Percentiles rank a stretch among this genome's conserved stretches.
Conservation (phyloP, 2,329 filamentous ascomycete genomes). For the Fusarium sp. region DNA sequence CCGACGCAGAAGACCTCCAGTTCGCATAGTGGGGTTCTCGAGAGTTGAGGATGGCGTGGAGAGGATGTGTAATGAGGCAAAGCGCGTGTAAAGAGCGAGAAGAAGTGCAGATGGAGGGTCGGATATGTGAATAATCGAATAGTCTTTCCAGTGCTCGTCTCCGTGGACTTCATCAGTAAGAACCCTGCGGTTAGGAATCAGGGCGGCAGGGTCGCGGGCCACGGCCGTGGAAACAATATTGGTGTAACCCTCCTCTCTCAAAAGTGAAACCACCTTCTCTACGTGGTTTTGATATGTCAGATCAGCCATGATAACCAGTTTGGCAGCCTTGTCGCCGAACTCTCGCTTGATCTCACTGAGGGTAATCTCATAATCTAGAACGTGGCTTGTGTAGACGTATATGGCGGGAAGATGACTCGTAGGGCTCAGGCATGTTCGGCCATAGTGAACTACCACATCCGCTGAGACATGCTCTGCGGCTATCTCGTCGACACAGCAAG, state of each 20-base stretch:
- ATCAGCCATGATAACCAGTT: constrained; percentile 87
- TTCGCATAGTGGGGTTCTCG: constrained; percentile 59
- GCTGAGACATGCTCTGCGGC: constrained; percentile 94
- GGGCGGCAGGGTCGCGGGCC: constrained; percentile 80
- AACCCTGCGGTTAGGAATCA: constrained; percentile 85
- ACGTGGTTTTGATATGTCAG: constrained; percentile 87
- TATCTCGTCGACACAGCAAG: constrained; percentile 97
- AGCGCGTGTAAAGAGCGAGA: constrained; percentile 86
- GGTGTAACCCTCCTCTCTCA: constrained; percentile 75
- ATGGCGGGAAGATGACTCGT: constrained; percentile 89
- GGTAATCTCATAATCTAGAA: constrained; percentile 72
- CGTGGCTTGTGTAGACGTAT: constrained; percentile 86
- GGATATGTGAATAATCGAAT: constrained; percentile 87
- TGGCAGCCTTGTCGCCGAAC: constrained; percentile 73
- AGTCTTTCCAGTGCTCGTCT: constrained; percentile 67
- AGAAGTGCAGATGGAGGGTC: constrained; percentile 85
- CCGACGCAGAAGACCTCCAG: constrained; percentile 75
- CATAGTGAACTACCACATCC: constrained; percentile 94
- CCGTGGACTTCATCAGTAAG: constrained; percentile 57
- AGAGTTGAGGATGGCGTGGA: constrained; percentile 71
- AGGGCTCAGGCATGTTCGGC: constrained; percentile 89
- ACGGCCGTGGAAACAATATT: constrained; percentile 78
- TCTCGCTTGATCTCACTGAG: constrained; percentile 72
- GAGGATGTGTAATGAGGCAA: constrained; percentile 83
- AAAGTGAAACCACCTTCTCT: constrained; percentile 62